phyloP scores from a whole-genome alignment of 2,329 filamentous ascomycete genomes.

The Xylaria hypoxylon region DNA sequence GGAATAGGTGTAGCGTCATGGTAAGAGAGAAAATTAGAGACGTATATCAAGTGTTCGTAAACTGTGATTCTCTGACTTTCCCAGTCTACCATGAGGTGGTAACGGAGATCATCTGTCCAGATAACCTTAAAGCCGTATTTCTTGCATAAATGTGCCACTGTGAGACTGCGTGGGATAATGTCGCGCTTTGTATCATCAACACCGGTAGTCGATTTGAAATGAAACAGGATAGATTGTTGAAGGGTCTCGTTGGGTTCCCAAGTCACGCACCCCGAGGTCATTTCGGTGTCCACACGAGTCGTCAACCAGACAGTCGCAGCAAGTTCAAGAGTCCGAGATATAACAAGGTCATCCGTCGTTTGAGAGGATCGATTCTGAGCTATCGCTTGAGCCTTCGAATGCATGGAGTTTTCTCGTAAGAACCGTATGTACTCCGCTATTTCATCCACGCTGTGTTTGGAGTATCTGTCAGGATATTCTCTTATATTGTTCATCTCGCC shows the following conservation, averaged over 20 bases:
- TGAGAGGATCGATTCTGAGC: background rate
- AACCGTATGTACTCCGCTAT: slow-evolving; percentile 16
- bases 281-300: background rate
- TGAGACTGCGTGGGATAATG: slow-evolving; percentile 4
- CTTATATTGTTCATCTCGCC: background rate
- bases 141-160: slow-evolving; percentile 9
- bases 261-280: background rate
- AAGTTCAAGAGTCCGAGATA: slow-evolving; percentile 16
- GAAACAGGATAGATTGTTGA: background rate
- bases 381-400: slow-evolving; percentile 7
- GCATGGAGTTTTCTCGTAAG: slow-evolving; percentile 5
- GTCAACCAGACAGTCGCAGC: slow-evolving; percentile 15
- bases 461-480: slow-evolving; percentile 5
- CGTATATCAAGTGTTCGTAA: slow-evolving; percentile 24
- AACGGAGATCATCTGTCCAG: slow-evolving; percentile 15
- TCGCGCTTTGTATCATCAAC: slow-evolving; percentile 6
- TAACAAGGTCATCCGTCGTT: background rate
- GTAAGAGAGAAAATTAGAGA: slow-evolving; percentile 9
- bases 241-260: slow-evolving; percentile 1
- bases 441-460: slow-evolving; percentile 1
- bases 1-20: background rate
- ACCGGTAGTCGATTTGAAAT: background rate
- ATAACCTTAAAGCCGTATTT: background rate
- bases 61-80: slow-evolving; percentile 11
- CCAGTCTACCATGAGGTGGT: background rate